Conservation (phyloP, 495 filamentous ascomycete species). For the Polyplosphaeria fusca region DNA sequence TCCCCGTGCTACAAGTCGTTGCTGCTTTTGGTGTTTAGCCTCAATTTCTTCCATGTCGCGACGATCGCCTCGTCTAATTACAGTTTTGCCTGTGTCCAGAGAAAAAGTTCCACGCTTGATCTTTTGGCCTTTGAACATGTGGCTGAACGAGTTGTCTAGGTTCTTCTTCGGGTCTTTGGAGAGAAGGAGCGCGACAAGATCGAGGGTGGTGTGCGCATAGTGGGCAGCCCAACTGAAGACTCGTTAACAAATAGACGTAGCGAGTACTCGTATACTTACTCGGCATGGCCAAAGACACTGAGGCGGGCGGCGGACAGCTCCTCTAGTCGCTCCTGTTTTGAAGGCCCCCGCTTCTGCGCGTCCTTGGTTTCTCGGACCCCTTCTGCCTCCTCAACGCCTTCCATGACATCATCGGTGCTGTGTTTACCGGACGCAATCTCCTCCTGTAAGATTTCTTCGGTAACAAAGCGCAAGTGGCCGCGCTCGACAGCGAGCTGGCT, state of each 20-base stretch:
- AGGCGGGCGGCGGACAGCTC: no score
- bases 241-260: background rate
- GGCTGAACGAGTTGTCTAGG: slow-evolving; percentile 66
- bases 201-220: slow-evolving; percentile 65
- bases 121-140: slow-evolving; percentile 52
- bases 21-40: slow-evolving; percentile 49
- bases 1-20: slow-evolving; percentile 62
- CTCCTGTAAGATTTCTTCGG: slow-evolving; percentile 51
- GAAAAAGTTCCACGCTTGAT: slow-evolving; percentile 74
- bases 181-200: slow-evolving; percentile 80
- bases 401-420: slow-evolving; percentile 23
- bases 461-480: slow-evolving; percentile 41
- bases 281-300: no score
- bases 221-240: slow-evolving; percentile 52
- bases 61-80: background rate
- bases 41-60: background rate
- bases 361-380: slow-evolving; percentile 37
- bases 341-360: no score
- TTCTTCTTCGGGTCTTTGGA: slow-evolving; percentile 70
- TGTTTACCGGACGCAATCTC: slow-evolving; percentile 62
- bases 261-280: background rate
- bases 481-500: slow-evolving; percentile 36
- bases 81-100: slow-evolving; percentile 55
- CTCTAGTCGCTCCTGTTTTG: no score
- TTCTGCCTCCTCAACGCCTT: slow-evolving; percentile 55